These are phyloP conservation scores for Nevesoporus exiguus DNA, from an alignment of 768 basidiomycete genomes.

Conservation along the genomic window DNA sequence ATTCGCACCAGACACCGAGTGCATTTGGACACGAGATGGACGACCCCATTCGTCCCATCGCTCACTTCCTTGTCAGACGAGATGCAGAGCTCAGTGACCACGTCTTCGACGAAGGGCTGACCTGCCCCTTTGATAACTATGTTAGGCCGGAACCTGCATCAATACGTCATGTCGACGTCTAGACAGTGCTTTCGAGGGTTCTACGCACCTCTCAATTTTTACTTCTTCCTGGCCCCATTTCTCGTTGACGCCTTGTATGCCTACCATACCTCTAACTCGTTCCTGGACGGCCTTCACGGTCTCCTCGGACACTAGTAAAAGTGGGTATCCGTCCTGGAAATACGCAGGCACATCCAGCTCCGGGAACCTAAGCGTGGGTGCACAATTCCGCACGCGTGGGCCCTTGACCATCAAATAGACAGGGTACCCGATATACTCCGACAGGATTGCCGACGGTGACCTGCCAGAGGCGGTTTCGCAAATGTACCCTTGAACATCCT, in stretches of 20 bases:
- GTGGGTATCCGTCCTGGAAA: constrained; percentile 71
- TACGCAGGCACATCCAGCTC: constrained; percentile 51
- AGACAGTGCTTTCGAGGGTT: neutral
- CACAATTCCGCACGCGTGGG: constrained; percentile 47
- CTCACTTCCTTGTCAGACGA: constrained; percentile 32
- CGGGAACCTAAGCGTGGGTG: constrained; percentile 54
- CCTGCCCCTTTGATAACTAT: constrained; percentile 64
- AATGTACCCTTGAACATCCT: constrained; percentile 63
- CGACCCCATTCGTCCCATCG: constrained; percentile 20
- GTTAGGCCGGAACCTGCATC: constrained; percentile 76
- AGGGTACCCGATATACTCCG: constrained; percentile 55
- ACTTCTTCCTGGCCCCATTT: constrained; percentile 52
- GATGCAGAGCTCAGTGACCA: constrained; percentile 59
- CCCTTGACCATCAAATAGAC: constrained; percentile 72
- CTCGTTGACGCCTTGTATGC: constrained; percentile 46
- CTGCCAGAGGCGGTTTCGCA: constrained; percentile 43
- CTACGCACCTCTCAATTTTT: constrained; percentile 54
- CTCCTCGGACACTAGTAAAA: constrained; percentile 66
- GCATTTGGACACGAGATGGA: constrained; percentile 67
- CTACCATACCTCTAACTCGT: constrained; percentile 44
- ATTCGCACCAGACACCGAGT: constrained; percentile 64
- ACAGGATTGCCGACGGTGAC: constrained; percentile 54
- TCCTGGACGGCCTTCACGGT: constrained; percentile 52
- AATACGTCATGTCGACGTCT: constrained; percentile 4
- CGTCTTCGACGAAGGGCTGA: constrained; percentile 69